Base-by-base conservation (phyloP, 2,329 filamentous ascomycete species). In the Fusarium sp. region DNA sequence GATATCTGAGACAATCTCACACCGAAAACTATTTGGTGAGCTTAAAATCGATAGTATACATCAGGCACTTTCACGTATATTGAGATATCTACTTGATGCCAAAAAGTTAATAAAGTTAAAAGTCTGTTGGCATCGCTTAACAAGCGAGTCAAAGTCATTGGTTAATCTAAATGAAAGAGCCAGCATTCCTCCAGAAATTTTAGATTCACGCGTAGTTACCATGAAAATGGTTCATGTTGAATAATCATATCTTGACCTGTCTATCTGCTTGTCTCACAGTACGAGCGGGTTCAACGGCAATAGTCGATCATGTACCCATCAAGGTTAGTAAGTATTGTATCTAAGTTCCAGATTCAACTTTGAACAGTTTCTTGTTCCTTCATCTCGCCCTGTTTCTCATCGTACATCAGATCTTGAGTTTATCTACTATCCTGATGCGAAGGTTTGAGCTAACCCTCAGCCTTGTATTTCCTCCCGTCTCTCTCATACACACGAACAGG, bases 401-500 rank as follows among this genome's bases (percentile, higher is more conserved):
- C 53, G 40, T 38, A 32, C 56, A 61, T 46, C 49, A 64, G 44
- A 70, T 64, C 66, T 62, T 42, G 47, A 58, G 49, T 66, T 66
- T 52, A 59, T 60, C 65, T 65, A 21, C 42, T n/a, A 56, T 52
- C 25, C 50, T n/a, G 65, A 60, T 28, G 35, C 32, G 43, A 32
- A 44, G 37, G 49, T 60, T 54, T 67, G 54, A 47, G 40, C 47
- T 46, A 57, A 50, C 30, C 49, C 33, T 60, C 49, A 65, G 49
- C 32, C 54, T 30, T 68, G 50, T 67, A 38, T 50, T 54, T 47
- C 44, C 59, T 49, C 63, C 67, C 37, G 40, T 33, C 63, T 61
- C 54, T 74, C 71, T 74, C 59, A 72, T 49, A 60, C 32, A 74
- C 60, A 60, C 32, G 57, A 58, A 32, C 56, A 63, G 53, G 52